phyloP scores from a whole-genome alignment of 2,329 filamentous ascomycete species.

The Thermoascus crustaceus region DNA sequence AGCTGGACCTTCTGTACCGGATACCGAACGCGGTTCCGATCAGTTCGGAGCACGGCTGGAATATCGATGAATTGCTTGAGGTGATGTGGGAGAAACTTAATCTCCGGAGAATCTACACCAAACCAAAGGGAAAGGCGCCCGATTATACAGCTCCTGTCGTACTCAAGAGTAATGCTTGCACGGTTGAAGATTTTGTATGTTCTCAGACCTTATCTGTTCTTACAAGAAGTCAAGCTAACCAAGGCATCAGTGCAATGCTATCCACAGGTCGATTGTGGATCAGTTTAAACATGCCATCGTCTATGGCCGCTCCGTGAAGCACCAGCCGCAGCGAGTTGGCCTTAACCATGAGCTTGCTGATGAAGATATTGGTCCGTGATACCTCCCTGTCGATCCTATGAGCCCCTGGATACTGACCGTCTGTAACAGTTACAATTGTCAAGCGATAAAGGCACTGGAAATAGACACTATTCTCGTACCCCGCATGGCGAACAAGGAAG shows the following conservation, averaged over 20 bases:
- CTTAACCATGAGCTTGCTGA: slow-evolving; percentile 85
- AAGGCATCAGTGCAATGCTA: slow-evolving; percentile 71
- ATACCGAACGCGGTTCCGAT: slow-evolving; percentile 97
- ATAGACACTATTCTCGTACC: slow-evolving; percentile 11
- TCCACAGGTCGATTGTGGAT: slow-evolving; percentile 92
- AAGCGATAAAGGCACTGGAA: slow-evolving; percentile 49
- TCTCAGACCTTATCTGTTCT: background rate
- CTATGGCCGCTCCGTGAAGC: slow-evolving; percentile 96
- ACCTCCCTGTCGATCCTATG: background rate
- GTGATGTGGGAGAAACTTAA: slow-evolving; percentile 98
- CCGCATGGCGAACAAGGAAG: slow-evolving; percentile 7
- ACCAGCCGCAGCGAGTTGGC: slow-evolving; percentile 93
- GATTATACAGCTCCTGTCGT: slow-evolving; percentile 92
- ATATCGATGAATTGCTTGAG: slow-evolving; percentile 92
- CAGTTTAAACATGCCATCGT: slow-evolving; percentile 94
- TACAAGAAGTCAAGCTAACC: slow-evolving; percentile 24
- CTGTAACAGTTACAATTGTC: slow-evolving; percentile 53
- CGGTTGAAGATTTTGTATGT: slow-evolving; percentile 92
- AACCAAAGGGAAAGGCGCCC: slow-evolving; percentile 89
- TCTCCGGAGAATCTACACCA: slow-evolving; percentile 89
- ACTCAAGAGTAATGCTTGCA: slow-evolving; percentile 70
- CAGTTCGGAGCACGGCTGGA: slow-evolving; percentile 96
- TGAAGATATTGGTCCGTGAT: slow-evolving; percentile 82
- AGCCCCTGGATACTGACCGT: slow-evolving; percentile 17
- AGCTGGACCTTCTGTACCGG: slow-evolving; percentile 88